Conservation (phyloP, 768 basidiomycete genomes). For the Steccherinum ochraceum region DNA sequence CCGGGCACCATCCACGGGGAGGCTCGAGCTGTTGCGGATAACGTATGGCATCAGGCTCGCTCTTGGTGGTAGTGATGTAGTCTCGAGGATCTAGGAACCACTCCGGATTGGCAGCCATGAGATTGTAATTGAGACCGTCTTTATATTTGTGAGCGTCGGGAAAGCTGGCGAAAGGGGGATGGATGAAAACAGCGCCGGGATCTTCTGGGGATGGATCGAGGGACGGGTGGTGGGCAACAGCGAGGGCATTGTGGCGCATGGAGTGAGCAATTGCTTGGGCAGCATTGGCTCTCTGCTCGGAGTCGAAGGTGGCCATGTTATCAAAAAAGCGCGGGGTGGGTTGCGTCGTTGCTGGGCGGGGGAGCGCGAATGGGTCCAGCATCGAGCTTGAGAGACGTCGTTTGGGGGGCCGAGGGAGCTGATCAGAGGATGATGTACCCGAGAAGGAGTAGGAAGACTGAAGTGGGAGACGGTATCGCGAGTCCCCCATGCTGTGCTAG, state of each 20-base stretch:
- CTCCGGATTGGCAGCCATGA: constrained; percentile 69
- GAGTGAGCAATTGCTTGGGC: not conserved
- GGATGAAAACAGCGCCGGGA: constrained; percentile 61
- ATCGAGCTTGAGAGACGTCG: constrained; percentile 10
- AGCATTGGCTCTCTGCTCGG: not conserved
- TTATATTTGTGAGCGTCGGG: constrained; percentile 54
- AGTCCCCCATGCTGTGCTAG: constrained; percentile 14
- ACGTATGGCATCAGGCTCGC: constrained; percentile 44
- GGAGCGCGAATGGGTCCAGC: constrained; percentile 1
- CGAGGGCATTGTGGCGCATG: constrained; percentile 5
- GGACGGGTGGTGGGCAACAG: constrained; percentile 14
- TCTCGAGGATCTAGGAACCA: constrained; percentile 75
- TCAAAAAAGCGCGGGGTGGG: constrained; percentile 2
- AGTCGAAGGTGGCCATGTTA: not conserved
- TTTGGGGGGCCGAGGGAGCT: constrained; percentile 9
- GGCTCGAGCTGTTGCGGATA: constrained; percentile 79
- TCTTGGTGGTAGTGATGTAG: constrained; percentile 43
- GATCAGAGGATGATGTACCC: constrained; percentile 3
- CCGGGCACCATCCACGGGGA: constrained; percentile 79
- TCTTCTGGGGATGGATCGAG: constrained; percentile 64
- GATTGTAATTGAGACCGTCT: constrained; percentile 63
- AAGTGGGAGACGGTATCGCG: constrained; percentile 12
- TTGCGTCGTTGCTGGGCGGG: constrained; percentile 2
- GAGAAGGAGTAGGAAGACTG: constrained; percentile 14
- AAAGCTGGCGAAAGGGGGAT: constrained; percentile 65